phyloP scores from a whole-genome alignment of 2,329 filamentous ascomycete species.

The Cladophialophora immunda region DNA sequence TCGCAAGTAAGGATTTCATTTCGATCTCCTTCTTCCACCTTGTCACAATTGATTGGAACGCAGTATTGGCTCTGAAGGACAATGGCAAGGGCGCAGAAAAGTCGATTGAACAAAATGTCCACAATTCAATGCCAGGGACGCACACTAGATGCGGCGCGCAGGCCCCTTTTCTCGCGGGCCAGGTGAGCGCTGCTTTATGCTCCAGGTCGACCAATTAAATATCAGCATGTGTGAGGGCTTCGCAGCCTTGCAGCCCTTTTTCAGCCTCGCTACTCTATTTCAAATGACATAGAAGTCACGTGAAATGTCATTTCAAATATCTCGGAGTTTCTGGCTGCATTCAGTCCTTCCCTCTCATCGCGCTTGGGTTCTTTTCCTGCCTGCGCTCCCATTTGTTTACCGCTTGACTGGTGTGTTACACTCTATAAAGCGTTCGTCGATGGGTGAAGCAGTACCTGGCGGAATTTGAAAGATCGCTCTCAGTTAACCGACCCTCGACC shows the following conservation, averaged over 20 bases:
- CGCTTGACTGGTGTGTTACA: neutral
- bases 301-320: slow-evolving; percentile 1
- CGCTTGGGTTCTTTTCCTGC: neutral
- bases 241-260: neutral
- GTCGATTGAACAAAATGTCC: slow-evolving; percentile 25
- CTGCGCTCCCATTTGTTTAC: neutral
- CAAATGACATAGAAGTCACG: neutral
- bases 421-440: neutral
- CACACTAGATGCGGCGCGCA: neutral
- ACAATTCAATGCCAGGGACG: slow-evolving; percentile 3
- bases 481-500: neutral
- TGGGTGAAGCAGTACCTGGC: neutral
- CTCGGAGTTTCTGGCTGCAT: neutral
- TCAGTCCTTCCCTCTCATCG: neutral
- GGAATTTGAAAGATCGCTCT: neutral
- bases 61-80: neutral
- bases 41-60: neutral
- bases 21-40: neutral
- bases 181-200: neutral
- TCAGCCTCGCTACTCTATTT: neutral
- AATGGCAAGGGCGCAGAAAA: slow-evolving; percentile 9
- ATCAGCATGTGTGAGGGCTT: neutral
- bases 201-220: neutral
- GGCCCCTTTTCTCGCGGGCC: neutral
- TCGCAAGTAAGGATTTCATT: slow-evolving; percentile 35